Conservation (phyloP, 2,329 filamentous ascomycete genomes). For the Monosporascus ibericus region DNA sequence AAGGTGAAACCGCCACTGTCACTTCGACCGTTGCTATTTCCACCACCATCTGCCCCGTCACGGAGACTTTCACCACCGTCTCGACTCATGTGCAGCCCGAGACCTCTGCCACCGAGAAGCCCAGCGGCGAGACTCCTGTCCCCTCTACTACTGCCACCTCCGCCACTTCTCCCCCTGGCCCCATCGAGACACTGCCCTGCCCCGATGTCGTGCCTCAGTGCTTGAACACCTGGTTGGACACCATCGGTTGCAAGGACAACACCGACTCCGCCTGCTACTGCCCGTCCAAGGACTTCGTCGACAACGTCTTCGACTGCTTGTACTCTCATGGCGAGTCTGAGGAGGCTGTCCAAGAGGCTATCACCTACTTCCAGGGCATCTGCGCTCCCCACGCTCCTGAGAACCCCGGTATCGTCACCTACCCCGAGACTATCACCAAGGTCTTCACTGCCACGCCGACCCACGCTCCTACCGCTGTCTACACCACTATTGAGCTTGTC, state of each 20-base stretch:
- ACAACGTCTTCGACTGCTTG: constrained; percentile 76
- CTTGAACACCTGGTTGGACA: constrained; percentile 82
- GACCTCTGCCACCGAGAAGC: constrained; percentile 24
- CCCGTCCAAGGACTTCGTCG: constrained; percentile 68
- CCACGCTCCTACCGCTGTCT: constrained; percentile 31
- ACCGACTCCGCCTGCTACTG: constrained; percentile 82
- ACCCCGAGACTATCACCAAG: constrained; percentile 58
- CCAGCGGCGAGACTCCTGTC: background rate
- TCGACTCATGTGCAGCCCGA: constrained; percentile 8
- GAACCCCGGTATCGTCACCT: constrained; percentile 84
- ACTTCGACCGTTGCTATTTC: constrained; percentile 43
- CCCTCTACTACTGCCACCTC: constrained; percentile 18
- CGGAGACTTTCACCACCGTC: constrained; percentile 41
- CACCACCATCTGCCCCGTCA: constrained; percentile 57
- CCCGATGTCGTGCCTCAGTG: constrained; percentile 77
- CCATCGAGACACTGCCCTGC: constrained; percentile 45
- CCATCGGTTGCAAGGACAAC: constrained; percentile 74
- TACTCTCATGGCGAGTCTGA: constrained; percentile 66
- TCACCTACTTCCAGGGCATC: constrained; percentile 85
- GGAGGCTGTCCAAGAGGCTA: constrained; percentile 61
- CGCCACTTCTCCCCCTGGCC: constrained; percentile 22
- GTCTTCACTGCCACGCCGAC: constrained; percentile 49
- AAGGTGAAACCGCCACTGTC: constrained; percentile 43
- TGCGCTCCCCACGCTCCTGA: constrained; percentile 67
- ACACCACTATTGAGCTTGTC: constrained; percentile 42